Base-by-base conservation (phyloP, 2,329 filamentous ascomycete genomes). In the Fusarium heterosporum region DNA sequence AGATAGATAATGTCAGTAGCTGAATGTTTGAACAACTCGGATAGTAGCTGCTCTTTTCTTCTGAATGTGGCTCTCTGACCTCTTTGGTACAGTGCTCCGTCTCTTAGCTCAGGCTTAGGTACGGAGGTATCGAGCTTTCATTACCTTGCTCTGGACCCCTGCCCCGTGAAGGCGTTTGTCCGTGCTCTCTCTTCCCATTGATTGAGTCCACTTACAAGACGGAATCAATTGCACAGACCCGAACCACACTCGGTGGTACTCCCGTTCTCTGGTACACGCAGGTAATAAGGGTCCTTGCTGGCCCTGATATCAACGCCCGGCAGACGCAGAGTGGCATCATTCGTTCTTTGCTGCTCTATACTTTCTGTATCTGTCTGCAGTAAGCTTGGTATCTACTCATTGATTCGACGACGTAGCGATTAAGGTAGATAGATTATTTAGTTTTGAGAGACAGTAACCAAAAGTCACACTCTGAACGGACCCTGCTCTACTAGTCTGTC, bases 151-250 rank as follows among this genome's bases (percentile, higher is more conserved):
- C 38, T 64, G 42, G 47, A 68, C 59, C 64, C 64, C 50, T 67
- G 64, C 45, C 48, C 40, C 63, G 34, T 53, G 38, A 42, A 55
- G 64, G 64, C 64, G 39, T 48, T 51, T 60, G 63, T 67, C 64
- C 42, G 64, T 67, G 64, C 64, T 67, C 50, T 40, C 34, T 64
- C 52, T 36, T 51, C 53, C 53, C 59, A 53, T 60, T 56, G 55
- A 22, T 61, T 49, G 43, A 41, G 42, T 56, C 49, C 63, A 51
- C 36, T 49, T 64, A 16, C 22, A 56, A 67, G 64, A 66, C 59
- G 54, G 53, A 52, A 64, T 54, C 40, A 46, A 41, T 47, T 64
- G 59, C 64, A 67, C 64, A 67, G 64, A 68, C 64, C 64, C 49
- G 49, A 49, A 47, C 38, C 38, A 39, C 42, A 61, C 29, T 61